A percentile compares a stretch with the other conserved stretches of the same genome.
These are phyloP conservation scores for Apiotrichum mycotoxinovorans DNA, from an alignment of 1,284 basidiomycete genomes.

Conservation along the genomic window DNA sequence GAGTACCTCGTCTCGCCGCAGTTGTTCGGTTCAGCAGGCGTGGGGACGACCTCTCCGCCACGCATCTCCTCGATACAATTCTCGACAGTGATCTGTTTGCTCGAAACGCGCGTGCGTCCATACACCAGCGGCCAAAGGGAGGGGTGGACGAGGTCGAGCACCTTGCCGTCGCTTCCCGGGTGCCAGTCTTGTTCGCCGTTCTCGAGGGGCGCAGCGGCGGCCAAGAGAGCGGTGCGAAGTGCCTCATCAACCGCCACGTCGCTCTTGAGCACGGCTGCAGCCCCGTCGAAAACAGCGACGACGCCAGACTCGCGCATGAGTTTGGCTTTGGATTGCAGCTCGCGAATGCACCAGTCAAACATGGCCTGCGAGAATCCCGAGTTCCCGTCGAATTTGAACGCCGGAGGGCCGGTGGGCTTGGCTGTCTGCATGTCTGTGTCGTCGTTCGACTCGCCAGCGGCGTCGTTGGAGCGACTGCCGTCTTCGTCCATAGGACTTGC, in stretches of 20 bases:
- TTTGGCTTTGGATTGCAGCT: conserved; percentile 9
- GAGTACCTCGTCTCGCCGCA: neutral
- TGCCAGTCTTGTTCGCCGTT: conserved; percentile 8
- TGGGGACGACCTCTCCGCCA: neutral
- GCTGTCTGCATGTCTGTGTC: too few species aligned
- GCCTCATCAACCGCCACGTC: neutral
- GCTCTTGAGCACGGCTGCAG: conserved; percentile 4
- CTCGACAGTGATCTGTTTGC: neutral
- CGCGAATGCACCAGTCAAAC: conserved; percentile 4
- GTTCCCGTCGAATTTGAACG: too few species aligned
- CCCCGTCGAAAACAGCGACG: conserved; percentile 1
- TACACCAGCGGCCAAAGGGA: conserved; percentile 9
- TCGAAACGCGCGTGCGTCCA: neutral
- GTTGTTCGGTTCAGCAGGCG: neutral
- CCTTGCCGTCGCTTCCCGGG: conserved; percentile 3
- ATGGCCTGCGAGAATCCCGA: conserved; percentile 8
- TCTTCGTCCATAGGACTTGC: too few species aligned
- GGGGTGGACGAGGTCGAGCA: conserved; percentile 14
- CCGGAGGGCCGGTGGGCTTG: too few species aligned
- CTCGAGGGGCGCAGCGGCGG: conserved; percentile 1
- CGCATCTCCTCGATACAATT: neutral
- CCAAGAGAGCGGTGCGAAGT: neutral
- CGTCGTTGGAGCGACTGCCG: too few species aligned
- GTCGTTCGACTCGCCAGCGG: too few species aligned
- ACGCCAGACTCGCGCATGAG: neutral